Conservation (phyloP, 176 grass and related monocot species). For the Carex parvula region DNA sequence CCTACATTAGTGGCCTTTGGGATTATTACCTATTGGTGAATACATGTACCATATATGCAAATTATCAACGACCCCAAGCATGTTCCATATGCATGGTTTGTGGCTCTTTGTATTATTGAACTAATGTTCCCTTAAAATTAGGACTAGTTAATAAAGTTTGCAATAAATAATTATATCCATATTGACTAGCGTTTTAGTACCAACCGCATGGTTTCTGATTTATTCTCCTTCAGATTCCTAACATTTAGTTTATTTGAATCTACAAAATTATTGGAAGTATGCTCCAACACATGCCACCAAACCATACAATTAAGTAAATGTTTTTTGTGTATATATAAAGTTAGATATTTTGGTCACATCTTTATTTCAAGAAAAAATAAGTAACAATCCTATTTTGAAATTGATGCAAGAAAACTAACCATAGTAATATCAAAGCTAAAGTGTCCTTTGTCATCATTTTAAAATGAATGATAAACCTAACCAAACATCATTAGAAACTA, state of each 20-base stretch:
- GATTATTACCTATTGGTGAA: too few relatives aligned
- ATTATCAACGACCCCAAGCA: neutral
- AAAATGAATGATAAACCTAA: neutral
- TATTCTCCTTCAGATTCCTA: neutral
- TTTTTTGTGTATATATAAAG: too few relatives aligned
- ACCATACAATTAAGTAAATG: neutral
- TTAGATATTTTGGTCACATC: too few relatives aligned
- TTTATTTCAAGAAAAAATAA: too few relatives aligned
- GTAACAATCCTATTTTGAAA: neutral
- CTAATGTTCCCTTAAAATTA: neutral
- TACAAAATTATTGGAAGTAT: neutral
- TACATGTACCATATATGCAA: too few relatives aligned
- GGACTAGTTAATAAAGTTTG: neutral
- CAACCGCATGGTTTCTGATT: neutral
- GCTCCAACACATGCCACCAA: neutral
- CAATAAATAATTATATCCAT: neutral
- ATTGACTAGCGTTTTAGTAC: neutral
- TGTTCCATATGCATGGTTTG: neutral
- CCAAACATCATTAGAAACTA: neutral
- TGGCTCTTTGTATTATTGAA: neutral
- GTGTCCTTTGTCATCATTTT: neutral
- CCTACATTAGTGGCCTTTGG: neutral
- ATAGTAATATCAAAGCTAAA: neutral
- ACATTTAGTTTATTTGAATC: neutral
- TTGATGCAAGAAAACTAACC: neutral